Evolutionary conservation across 176 grass and related monocot genomes (phyloP).

Genomic region (bread wheat (Triticum aestivum)): IWGSC_CS_RefSeq_v2.1 NC_057806.1:528975921-528976420

Average conservation of each 20-base stretch:
- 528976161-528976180: not conserved
- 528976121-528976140: too few species aligned
- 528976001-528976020: too few species aligned
- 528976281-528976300: not conserved
- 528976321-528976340: conserved; percentile 30
- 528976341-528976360: not conserved
- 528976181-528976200: conserved; percentile 38
- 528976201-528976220: conserved; percentile 83
- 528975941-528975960: too few species aligned
- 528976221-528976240: not conserved
- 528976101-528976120: too few species aligned
- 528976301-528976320: conserved; percentile 2
- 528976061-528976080: too few species aligned
- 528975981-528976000: too few species aligned
- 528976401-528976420: not conserved
- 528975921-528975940: too few species aligned
- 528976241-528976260: conserved; percentile 29
- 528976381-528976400: not conserved
- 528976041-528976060: too few species aligned
- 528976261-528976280: conserved; percentile 6
- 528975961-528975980: too few species aligned
- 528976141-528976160: too few species aligned
- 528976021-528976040: too few species aligned
- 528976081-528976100: too few species aligned
- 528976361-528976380: not conserved